These are phyloP conservation scores for Teunomyces cretensis DNA, from an alignment of 805 yeast species.

Conservation along the genomic window DNA sequence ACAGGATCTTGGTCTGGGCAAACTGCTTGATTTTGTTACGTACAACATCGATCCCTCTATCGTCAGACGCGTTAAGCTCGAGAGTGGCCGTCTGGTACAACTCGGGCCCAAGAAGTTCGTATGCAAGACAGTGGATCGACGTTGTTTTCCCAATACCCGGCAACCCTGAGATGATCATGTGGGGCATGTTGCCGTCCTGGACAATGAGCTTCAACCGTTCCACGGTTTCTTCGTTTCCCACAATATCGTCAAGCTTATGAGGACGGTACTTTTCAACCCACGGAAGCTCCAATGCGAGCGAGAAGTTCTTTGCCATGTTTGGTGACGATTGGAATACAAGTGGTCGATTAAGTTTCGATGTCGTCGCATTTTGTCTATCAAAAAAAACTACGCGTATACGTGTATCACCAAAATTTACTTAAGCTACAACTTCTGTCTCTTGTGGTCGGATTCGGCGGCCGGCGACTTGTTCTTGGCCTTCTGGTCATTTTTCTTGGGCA, in stretches of 20 bases:
- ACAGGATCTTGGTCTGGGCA: conserved; percentile 88
- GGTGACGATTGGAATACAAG: too few species aligned
- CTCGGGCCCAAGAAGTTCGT: conserved; percentile 70
- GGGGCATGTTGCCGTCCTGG: conserved; percentile 94
- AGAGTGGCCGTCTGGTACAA: conserved; percentile 77
- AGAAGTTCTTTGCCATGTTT: conserved; percentile 10
- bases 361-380: too few species aligned
- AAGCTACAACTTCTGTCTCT: not conserved
- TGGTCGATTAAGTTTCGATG: not conserved
- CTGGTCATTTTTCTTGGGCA: conserved; percentile 20
- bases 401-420: not conserved
- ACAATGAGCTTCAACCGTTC: conserved; percentile 83
- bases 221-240: conserved; percentile 90
- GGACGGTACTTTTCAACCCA: conserved; percentile 97
- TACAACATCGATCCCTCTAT: conserved; percentile 96
- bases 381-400: not conserved
- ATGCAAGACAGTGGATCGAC: conserved; percentile 85
- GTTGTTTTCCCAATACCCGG: conserved; percentile 99
- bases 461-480: conserved; percentile 16
- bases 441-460: not conserved
- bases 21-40: conserved; percentile 91
- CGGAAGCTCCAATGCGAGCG: conserved; percentile 35
- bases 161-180: conserved; percentile 88
- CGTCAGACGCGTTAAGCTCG: conserved; percentile 95
- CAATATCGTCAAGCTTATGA: conserved; percentile 71